Evolutionary conservation across 1,284 basidiomycete genomes (phyloP).

Genomic region (Moesziomyces sp.): DNA sequence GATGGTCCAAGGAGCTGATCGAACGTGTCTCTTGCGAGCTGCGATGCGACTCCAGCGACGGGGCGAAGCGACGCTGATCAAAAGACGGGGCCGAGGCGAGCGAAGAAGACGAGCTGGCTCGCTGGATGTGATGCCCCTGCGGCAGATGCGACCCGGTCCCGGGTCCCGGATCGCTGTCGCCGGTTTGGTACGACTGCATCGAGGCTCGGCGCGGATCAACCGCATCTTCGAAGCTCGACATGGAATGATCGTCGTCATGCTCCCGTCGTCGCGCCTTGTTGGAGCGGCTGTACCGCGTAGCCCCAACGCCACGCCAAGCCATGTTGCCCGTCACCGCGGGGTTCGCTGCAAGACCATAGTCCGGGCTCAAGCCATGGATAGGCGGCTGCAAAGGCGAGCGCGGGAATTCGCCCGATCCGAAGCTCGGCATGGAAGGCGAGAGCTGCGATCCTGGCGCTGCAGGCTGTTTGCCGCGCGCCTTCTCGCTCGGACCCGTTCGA

Average conservation of each 20-base stretch:
- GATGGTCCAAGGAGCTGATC: constrained; percentile 58
- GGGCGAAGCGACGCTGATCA: constrained; percentile 46
- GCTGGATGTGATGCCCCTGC: constrained; percentile 45
- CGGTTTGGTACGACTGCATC: constrained; percentile 58
- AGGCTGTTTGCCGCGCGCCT: constrained; percentile 59
- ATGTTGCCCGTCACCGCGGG: constrained; percentile 38
- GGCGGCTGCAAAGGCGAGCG: constrained; percentile 40
- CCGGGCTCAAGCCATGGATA: constrained; percentile 28
- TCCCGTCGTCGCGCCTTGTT: constrained; percentile 47
- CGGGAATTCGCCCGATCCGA: constrained; percentile 39
- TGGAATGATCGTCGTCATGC: constrained; percentile 53
- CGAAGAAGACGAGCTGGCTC: constrained; percentile 54
- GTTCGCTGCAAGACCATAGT: constrained; percentile 30
- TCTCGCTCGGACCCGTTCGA: constrained; percentile 48
- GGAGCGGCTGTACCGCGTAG: constrained; percentile 28
- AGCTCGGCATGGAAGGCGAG: constrained; percentile 44
- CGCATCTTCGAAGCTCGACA: constrained; percentile 53
- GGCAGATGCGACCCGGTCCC: constrained; percentile 30
- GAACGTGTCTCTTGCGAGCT: constrained; percentile 50
- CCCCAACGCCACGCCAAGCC: constrained; percentile 49
- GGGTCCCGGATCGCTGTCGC: constrained; percentile 61
- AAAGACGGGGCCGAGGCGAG: constrained; percentile 51
- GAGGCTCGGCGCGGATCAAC: constrained; percentile 53
- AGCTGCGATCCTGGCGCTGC: constrained; percentile 37
- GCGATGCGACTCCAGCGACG: constrained; percentile 50